Percentiles rank a stretch among this genome's conserved stretches.
These are phyloP conservation scores for Nicotiana benthamiana DNA, from an alignment of 257 asterid species.

Conservation along the genomic window DNA sequence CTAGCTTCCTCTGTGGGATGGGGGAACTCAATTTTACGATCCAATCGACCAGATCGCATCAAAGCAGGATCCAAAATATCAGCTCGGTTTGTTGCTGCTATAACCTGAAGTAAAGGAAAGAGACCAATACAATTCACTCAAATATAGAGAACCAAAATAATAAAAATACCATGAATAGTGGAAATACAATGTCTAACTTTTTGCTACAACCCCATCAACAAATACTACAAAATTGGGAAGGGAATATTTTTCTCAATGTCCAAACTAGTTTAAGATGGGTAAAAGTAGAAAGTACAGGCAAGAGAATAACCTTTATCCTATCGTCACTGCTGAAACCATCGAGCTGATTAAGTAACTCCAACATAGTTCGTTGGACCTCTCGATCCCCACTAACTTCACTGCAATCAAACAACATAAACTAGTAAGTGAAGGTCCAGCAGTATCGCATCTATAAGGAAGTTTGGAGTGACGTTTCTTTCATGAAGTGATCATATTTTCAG, in stretches of 20 bases:
- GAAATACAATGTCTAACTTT: not conserved
- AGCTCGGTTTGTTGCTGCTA: constrained; percentile 93
- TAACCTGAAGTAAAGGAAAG: constrained; percentile 46
- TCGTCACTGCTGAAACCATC: constrained; percentile 96
- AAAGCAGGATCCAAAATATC: constrained; percentile 95
- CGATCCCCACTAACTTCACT: constrained; percentile 95
- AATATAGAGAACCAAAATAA: not conserved
- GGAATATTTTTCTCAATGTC: not conserved
- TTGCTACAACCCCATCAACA: not conserved
- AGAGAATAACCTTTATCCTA: constrained; percentile 52
- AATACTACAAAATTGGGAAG: not conserved
- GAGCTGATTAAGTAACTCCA: constrained; percentile 85
- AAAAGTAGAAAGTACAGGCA: not conserved
- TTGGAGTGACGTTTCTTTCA: not conserved
- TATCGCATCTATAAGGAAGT: not conserved
- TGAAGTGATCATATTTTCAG: not conserved
- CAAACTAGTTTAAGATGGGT: not conserved
- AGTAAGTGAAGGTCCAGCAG: not conserved
- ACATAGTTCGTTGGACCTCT: constrained; percentile 89
- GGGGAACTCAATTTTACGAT: constrained; percentile 95
- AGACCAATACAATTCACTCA: constrained; percentile 1
- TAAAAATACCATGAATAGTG: not conserved
- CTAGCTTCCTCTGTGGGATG: constrained; percentile 95
- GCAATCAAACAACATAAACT: constrained; percentile 17
- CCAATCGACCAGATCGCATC: constrained; percentile 87